phyloP scores from a whole-genome alignment of 2,329 filamentous ascomycete species.

The Colletotrichum higginsianum region DNA sequence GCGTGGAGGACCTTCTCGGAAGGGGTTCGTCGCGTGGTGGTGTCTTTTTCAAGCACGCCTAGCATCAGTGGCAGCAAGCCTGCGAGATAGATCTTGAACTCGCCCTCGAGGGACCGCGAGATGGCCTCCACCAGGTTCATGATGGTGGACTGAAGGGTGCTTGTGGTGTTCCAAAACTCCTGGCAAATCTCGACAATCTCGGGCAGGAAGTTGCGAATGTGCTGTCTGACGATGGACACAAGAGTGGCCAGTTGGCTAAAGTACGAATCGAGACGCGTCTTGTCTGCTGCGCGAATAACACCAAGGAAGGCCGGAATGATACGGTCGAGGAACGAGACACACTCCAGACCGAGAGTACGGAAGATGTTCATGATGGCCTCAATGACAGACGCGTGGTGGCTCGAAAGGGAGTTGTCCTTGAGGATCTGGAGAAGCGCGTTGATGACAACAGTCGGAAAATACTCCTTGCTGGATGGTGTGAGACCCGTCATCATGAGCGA shows the following conservation, averaged over 20 bases:
- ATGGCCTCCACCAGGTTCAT: conserved; percentile 94
- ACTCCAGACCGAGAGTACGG: conserved; percentile 94
- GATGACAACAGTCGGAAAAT: conserved; percentile 98
- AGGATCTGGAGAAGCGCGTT: conserved; percentile 94
- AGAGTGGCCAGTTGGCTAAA: conserved; percentile 96
- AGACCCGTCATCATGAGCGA: conserved; percentile 98
- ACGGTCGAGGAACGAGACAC: conserved; percentile 92
- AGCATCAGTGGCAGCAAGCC: conserved; percentile 93
- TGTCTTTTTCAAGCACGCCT: conserved; percentile 90
- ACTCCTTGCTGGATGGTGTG: conserved; percentile 97
- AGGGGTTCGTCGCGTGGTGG: conserved; percentile 79
- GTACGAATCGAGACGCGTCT: conserved; percentile 89
- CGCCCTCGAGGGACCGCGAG: conserved; percentile 91
- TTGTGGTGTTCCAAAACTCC: conserved; percentile 89
- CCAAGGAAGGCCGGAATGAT: conserved; percentile 95
- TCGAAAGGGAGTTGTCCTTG: conserved; percentile 89
- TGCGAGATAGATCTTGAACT: conserved; percentile 97
- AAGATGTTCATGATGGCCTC: conserved; percentile 99
- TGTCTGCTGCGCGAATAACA: conserved; percentile 87
- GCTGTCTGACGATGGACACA: conserved; percentile 95
- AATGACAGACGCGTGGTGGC: conserved; percentile 94
- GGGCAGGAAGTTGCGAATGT: conserved; percentile 91
- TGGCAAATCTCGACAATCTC: conserved; percentile 89
- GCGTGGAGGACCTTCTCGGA: conserved; percentile 95
- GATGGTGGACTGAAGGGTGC: conserved; percentile 90